A percentile compares a stretch with the other conserved stretches of the same genome.
Conservation (phyloP, 768 basidiomycete species). For the Rhodotorula babjevae region DNA sequence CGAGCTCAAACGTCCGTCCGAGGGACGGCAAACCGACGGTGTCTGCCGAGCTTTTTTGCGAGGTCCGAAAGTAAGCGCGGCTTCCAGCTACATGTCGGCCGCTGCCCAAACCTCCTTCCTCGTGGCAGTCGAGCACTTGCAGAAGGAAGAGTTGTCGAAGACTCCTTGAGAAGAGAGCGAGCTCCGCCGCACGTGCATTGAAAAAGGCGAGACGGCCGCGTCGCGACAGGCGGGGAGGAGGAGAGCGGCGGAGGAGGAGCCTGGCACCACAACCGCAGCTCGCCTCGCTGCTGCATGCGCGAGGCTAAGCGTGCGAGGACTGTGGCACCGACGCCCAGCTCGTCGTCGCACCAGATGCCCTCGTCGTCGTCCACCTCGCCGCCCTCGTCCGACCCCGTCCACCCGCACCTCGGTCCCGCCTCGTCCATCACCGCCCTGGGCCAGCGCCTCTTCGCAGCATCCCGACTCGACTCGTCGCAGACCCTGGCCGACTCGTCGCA, state of each 20-base stretch:
- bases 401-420: not conserved
- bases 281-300: not conserved
- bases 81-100: too few species aligned
- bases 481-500: not conserved
- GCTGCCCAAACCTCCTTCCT: too few species aligned
- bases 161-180: not conserved
- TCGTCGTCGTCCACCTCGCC: not conserved
- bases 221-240: not conserved
- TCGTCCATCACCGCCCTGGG: not conserved
- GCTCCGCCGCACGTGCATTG: too few species aligned
- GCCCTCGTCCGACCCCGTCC: not conserved
- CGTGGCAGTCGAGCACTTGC: too few species aligned
- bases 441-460: not conserved
- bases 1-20: too few species aligned
- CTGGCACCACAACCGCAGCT: not conserved
- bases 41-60: too few species aligned
- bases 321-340: not conserved
- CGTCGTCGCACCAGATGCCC: not conserved
- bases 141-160: not conserved
- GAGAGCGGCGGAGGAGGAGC: not conserved
- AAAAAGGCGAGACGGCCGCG: too few species aligned
- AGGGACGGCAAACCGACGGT: too few species aligned
- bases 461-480: not conserved
- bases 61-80: too few species aligned
- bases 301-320: constrained; percentile 6